These are phyloP conservation scores for Geotrichum klebahnii DNA, from an alignment of 1,139 yeast genomes.

Conservation along the genomic window DNA sequence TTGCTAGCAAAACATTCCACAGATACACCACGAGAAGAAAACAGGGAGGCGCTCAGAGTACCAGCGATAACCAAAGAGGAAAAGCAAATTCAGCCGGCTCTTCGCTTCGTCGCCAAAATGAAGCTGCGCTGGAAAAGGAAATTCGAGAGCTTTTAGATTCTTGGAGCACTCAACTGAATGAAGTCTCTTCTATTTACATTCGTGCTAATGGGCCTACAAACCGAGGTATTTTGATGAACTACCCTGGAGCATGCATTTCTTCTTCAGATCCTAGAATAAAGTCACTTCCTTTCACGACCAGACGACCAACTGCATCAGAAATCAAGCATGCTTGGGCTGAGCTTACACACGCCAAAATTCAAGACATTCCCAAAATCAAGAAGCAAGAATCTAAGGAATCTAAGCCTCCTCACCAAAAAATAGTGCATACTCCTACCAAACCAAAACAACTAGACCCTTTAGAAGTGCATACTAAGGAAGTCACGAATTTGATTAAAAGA, in stretches of 20 bases:
- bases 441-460: constrained; percentile 31
- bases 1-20: constrained; percentile 83
- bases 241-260: constrained; percentile 51
- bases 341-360: constrained; percentile 55
- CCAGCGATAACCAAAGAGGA: constrained; percentile 87
- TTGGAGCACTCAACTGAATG: constrained; percentile 55
- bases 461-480: constrained; percentile 54
- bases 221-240: constrained; percentile 62
- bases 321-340: constrained; percentile 81
- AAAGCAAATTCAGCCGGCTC: constrained; percentile 98
- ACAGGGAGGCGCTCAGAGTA: constrained; percentile 96
- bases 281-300: constrained; percentile 81
- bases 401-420: constrained; percentile 21
- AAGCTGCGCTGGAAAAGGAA: constrained; percentile 74
- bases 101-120: constrained; percentile 81
- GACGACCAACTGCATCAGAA: constrained; percentile 80
- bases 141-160: constrained; percentile 59
- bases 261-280: constrained; percentile 37
- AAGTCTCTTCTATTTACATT: constrained; percentile 68
- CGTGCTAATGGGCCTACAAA: constrained; percentile 78
- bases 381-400: constrained; percentile 28
- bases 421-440: constrained; percentile 28
- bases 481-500: constrained; percentile 58
- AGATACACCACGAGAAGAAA: constrained; percentile 93
- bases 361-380: constrained; percentile 53